Evolutionary conservation across 257 asterid genomes (phyloP), one percentile per base, ranked within the genome.

Genomic region (Schizonepeta tenuifolia): DNA sequence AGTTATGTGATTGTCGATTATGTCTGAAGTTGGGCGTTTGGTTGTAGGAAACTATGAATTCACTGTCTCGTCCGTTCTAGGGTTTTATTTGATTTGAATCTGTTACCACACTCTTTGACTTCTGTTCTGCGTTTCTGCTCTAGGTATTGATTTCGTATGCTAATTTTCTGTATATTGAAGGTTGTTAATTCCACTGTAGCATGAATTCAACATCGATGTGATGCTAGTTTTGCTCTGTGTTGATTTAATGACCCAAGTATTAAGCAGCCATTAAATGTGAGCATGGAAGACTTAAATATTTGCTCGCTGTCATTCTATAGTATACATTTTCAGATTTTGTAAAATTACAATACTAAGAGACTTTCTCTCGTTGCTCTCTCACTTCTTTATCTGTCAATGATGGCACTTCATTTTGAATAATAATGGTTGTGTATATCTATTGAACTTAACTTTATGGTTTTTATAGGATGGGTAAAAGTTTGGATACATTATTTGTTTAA

Each of bases 1-100:
- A 12, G 70, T 72, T 49, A 4, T 63, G 65, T 53, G 59, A 56
- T 49, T 2, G 8, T 36, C 47, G 57, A 40, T 47, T 56, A 18
- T 57, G 78, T 12, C 21, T 56, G 40, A 40, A 28, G 54, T 70
- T 62, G 8, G 35, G 21, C 12, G n/a, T 28, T 31, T 51, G 31
- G 24, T 13, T 28, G 66, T 58, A 28, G 40, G 76, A 17, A 44
- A 50, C 17, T 59, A 70, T 14, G 53, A 58, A 59, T 69, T 72
- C 64, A 22, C 49, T 5, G 28, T 20, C 31, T 5, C 40, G 14
- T 49, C 22, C 33, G 24, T 35, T 65, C 49, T 75, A 74, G 84
- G 82, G 78, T 79, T 73, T 38, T 54, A 9, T 46, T 49, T 40
- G 64, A 44, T 47, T 20, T 44, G 58, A 28, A 53, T 54, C 26